Percentiles rank a stretch among this genome's conserved stretches.
Conservation (phyloP, 768 basidiomycete genomes). For the Kwoniella newhampshirensis region DNA sequence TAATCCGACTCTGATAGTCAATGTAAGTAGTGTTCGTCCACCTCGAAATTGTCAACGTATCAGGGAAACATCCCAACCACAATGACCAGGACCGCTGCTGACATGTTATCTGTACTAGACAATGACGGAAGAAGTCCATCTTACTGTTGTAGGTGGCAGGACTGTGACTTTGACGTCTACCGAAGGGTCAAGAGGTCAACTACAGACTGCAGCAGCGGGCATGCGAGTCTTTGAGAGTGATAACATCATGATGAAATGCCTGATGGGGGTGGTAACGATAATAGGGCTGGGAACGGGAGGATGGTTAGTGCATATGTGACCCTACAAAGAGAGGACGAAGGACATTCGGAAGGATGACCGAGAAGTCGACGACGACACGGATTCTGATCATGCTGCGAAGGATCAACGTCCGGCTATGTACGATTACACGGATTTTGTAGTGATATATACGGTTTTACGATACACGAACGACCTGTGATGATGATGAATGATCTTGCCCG, state of each 20-base stretch:
- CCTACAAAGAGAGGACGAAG: no score
- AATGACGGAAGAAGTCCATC: slow-evolving; percentile 11
- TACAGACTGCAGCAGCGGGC: not conserved
- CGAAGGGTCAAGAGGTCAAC: slow-evolving; percentile 7
- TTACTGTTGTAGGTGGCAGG: slow-evolving; percentile 11
- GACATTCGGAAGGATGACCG: no score
- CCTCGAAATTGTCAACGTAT: not conserved
- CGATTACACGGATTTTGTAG: no score
- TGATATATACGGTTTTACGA: no score
- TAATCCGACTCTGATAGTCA: not conserved
- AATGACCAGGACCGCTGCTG: not conserved
- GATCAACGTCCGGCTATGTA: no score
- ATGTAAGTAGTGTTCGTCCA: slow-evolving; percentile 2
- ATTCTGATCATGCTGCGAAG: no score
- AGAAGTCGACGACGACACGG: no score
- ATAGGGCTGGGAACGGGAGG: not conserved
- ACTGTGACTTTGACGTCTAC: slow-evolving; percentile 8
- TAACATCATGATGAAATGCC: not conserved
- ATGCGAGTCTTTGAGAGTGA: not conserved
- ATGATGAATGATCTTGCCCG: no score
- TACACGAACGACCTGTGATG: no score
- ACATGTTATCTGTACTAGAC: slow-evolving; percentile 3
- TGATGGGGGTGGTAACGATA: not conserved
- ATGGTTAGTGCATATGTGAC: no score
- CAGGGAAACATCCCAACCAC: not conserved